Evolutionary conservation across 257 asterid genomes (phyloP).

Genomic region (Solanum chiquidenum): DNA sequence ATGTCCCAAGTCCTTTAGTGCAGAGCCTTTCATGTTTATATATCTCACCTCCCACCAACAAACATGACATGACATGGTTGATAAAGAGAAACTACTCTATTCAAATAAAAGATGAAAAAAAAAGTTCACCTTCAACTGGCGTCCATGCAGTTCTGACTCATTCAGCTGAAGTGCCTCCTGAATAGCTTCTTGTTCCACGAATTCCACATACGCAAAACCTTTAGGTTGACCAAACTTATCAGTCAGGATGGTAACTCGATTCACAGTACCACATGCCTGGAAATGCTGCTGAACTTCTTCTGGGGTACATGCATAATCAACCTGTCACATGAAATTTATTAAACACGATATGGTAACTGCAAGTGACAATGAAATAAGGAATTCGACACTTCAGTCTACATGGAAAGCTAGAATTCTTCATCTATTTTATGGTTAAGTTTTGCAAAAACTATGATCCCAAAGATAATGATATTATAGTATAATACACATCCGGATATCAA

Average conservation of each 20-base stretch:
- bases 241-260: conserved; percentile 86
- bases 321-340: conserved; percentile 31
- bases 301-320: conserved; percentile 95
- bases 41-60: background rate
- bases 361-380: background rate
- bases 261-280: conserved; percentile 90
- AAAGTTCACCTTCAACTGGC: conserved; percentile 69
- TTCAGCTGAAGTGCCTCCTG: conserved; percentile 83
- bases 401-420: background rate
- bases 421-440: background rate
- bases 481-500: background rate
- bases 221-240: conserved; percentile 98
- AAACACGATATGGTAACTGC: background rate
- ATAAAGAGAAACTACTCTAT: background rate
- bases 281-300: conserved; percentile 99
- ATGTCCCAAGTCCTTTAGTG: background rate
- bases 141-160: conserved; percentile 94
- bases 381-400: background rate
- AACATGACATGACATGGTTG: background rate
- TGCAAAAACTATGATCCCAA: background rate
- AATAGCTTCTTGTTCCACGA: conserved; percentile 73
- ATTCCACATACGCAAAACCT: conserved; percentile 95
- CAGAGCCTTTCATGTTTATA: background rate
- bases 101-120: background rate
- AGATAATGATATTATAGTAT: background rate